Conservation (phyloP, 352 stramenopile genomes). For the Pythium biforme region DNA sequence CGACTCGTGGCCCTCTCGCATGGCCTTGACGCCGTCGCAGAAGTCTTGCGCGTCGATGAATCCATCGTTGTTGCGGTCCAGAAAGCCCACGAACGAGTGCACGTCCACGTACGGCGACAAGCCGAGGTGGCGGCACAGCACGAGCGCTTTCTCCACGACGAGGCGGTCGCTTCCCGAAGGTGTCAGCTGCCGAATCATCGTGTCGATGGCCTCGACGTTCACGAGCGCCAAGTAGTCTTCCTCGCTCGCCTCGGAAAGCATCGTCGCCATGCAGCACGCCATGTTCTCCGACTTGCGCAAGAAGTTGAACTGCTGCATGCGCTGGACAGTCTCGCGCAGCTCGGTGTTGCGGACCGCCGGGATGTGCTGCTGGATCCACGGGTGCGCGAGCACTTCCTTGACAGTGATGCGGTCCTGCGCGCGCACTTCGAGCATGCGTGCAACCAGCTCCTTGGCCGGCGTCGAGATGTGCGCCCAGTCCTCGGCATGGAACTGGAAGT, state of each 20-base stretch:
- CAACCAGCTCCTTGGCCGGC: constrained; percentile 62
- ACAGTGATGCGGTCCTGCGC: constrained; percentile 72
- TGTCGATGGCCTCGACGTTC: constrained; percentile 56
- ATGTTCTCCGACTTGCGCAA: constrained; percentile 79
- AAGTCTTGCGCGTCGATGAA: constrained; percentile 78
- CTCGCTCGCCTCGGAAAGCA: constrained; percentile 55
- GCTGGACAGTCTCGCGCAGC: constrained; percentile 39
- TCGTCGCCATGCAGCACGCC: constrained; percentile 55
- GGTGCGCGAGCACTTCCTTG: constrained; percentile 55
- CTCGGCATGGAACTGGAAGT: constrained; percentile 65
- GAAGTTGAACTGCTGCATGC: constrained; percentile 79
- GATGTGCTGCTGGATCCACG: constrained; percentile 49
- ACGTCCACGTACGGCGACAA: constrained; percentile 68
- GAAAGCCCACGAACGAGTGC: constrained; percentile 54
- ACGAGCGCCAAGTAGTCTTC: constrained; percentile 54
- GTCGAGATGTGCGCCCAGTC: constrained; percentile 63
- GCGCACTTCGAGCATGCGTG: constrained; percentile 73
- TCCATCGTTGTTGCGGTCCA: constrained; percentile 66
- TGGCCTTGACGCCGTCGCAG: constrained; percentile 54
- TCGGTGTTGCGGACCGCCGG: constrained; percentile 28
- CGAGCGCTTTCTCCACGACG: constrained; percentile 43
- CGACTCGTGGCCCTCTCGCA: constrained; percentile 50
- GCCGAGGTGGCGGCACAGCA: constrained; percentile 53
- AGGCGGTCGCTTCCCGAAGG: constrained; percentile 47
- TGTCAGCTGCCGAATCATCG: constrained; percentile 66